Evolutionary conservation across 257 asterid genomes (phyloP).

Genomic region (Capsicum chinense): DNA sequence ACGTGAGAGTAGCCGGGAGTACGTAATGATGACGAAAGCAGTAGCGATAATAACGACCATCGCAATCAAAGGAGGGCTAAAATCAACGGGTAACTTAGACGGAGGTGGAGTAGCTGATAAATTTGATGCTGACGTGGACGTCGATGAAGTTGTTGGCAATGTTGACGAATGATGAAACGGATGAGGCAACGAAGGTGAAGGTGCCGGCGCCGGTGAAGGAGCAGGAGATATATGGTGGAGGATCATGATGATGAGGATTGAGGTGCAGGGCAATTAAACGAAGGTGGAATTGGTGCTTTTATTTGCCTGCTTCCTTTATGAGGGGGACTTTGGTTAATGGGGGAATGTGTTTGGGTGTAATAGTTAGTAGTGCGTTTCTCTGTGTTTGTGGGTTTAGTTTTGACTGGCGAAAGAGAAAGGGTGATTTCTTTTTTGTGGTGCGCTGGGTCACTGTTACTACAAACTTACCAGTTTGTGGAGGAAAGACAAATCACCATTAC

Average conservation of each 20-base stretch:
- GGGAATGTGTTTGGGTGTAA: constrained; percentile 1
- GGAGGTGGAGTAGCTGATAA: constrained; percentile 48
- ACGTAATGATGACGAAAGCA: constrained; percentile 83
- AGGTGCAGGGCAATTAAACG: constrained; percentile 32
- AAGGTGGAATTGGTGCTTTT: constrained; percentile 39
- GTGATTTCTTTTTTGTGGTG: constrained; percentile 22
- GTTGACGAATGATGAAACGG: constrained; percentile 25
- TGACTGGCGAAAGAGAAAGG: constrained; percentile 38
- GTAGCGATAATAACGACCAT: constrained; percentile 86
- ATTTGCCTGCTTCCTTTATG: constrained; percentile 14
- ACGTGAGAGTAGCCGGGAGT: constrained; percentile 88
- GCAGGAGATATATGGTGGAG: constrained; percentile 43
- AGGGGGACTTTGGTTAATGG: constrained; percentile 20
- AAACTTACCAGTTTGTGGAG: constrained; percentile 19
- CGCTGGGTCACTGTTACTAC: constrained; percentile 20
- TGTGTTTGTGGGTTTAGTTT: constrained; percentile 24
- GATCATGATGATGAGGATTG: constrained; percentile 43
- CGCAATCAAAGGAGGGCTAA: constrained; percentile 92
- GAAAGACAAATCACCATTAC: constrained; percentile 51
- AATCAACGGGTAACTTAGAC: constrained; percentile 69
- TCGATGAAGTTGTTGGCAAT: neutral
- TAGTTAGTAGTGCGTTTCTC: constrained; percentile 20
- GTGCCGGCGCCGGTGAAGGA: constrained; percentile 33
- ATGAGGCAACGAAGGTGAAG: constrained; percentile 11
- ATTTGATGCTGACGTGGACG: constrained; percentile 34